Conservation (phyloP, 2,329 filamentous ascomycete genomes). For the Juglanconis sp. region DNA sequence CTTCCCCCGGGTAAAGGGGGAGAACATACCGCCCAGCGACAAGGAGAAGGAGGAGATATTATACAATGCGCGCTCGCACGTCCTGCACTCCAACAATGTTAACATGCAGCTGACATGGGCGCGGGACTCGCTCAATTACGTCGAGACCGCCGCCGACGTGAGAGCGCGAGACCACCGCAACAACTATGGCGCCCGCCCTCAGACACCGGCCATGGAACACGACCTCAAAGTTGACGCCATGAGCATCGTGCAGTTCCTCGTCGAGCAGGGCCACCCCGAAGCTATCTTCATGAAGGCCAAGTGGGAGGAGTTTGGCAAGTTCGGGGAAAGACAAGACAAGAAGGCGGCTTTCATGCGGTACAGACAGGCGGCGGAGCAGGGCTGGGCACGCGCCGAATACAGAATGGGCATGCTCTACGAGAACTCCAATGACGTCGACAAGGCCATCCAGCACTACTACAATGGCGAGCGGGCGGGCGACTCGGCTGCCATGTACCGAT, state of each 20-base stretch:
- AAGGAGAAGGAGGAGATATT: constrained; percentile 90
- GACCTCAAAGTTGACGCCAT: constrained; percentile 84
- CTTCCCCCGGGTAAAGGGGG: constrained; percentile 81
- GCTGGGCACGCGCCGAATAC: constrained; percentile 87
- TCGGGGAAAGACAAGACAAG: constrained; percentile 85
- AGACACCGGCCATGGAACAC: constrained; percentile 84
- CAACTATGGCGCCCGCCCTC: constrained; percentile 52
- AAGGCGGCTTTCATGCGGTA: constrained; percentile 91
- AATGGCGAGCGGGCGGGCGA: constrained; percentile 75
- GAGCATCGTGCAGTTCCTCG: constrained; percentile 86
- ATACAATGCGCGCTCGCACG: constrained; percentile 77
- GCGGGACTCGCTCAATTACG: constrained; percentile 84
- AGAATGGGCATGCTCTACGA: constrained; percentile 98
- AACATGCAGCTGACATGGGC: constrained; percentile 97
- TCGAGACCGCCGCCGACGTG: constrained; percentile 78
- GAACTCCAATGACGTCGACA: constrained; percentile 85
- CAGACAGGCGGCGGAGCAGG: constrained; percentile 77
- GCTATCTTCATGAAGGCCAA: constrained; percentile 92
- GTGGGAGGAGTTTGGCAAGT: constrained; percentile 98
- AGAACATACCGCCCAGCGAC: constrained; percentile 89
- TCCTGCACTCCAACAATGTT: constrained; percentile 90
- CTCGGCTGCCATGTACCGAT: constrained; percentile 79
- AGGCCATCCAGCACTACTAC: constrained; percentile 88
- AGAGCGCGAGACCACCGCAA: constrained; percentile 58
- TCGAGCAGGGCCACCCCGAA: constrained; percentile 87